These are phyloP conservation scores for Epichloe hybrida DNA, from an alignment of 2,329 filamentous ascomycete species.

Conservation along the genomic window DNA sequence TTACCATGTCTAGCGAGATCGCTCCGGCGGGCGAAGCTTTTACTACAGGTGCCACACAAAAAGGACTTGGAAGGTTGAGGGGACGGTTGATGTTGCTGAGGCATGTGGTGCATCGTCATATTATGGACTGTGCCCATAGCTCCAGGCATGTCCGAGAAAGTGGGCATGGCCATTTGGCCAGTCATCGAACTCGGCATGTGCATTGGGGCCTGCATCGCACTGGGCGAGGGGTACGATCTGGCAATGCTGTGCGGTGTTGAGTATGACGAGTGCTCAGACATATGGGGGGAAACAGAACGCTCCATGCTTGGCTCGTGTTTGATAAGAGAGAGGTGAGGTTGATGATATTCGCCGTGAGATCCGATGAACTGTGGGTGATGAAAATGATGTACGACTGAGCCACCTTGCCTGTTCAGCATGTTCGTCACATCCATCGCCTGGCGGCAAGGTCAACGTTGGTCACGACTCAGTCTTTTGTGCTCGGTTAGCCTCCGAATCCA, in stretches of 20 bases:
- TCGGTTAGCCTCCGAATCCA: neutral
- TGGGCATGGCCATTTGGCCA: constrained; percentile 27
- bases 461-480: constrained; percentile 19
- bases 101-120: constrained; percentile 26
- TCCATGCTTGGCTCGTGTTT: constrained; percentile 31
- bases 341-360: constrained; percentile 18
- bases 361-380: constrained; percentile 15
- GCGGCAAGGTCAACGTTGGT: constrained; percentile 30
- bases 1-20: constrained; percentile 87
- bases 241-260: constrained; percentile 34
- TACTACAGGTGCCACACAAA: constrained; percentile 77
- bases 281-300: constrained; percentile 43
- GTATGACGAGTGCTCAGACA: constrained; percentile 45
- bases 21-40: constrained; percentile 85
- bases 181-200: constrained; percentile 31
- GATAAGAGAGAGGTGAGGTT: constrained; percentile 18
- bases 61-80: constrained; percentile 52
- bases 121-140: constrained; percentile 22
- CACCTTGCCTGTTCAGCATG: constrained; percentile 37
- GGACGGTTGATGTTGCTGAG: constrained; percentile 18
- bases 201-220: constrained; percentile 36
- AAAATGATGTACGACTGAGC: constrained; percentile 17
- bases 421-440: constrained; percentile 40
- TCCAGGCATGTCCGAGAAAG: constrained; percentile 22
- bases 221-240: constrained; percentile 39